Base-by-base conservation (phyloP, 805 yeast genomes). In the Lipomyces kockii region DNA sequence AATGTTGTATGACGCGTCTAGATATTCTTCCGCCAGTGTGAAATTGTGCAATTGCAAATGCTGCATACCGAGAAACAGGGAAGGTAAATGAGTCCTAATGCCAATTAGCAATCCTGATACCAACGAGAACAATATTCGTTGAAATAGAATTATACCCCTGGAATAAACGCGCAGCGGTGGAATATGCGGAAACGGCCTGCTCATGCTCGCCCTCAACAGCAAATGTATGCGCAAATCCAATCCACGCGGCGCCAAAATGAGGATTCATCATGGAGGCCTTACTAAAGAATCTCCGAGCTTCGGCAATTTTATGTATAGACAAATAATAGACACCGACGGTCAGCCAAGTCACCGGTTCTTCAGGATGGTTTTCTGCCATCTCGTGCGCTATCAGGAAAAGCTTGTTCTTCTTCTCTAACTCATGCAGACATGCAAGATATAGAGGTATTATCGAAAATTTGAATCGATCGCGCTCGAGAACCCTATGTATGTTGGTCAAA, bases 141-240 rank as follows among this genome's bases (percentile, higher is more conserved):
- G 17, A 29, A 49, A 8, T 35, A 43, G 7, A 32, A n/a, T 14
- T 61, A 35, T 64, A 64, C 65, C 82, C 82, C 25, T 79, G 83
- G 74, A 95, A 95, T 55, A 93, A 83, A 69, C 97, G 82, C 0
- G 97, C 92, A 0, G 98, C 98, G 12, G 97, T 93, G 1, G 98
- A 93, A 78, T 93, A 95, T 0, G 98, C 98, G 65, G 97, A 89
- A 27, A 95, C 89, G 1, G 98, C 98, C 78, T 95, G 98, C 77
- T 95, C 99, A 77, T 95, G 98, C 78, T 95, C 99, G n/a, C 97
- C 97, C 77, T 95, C 99, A 2, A 91, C 89, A 0, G 97, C 97
- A 84, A 93, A 95, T 0, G 98, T 93, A 75, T 94, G 98, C 0
- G 98, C 98, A 80, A 95, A 95, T 2, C 98, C 99, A 43, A 95